Conservation (phyloP, 2,329 filamentous ascomycete genomes). For the Dothideomycetidae sp. region DNA sequence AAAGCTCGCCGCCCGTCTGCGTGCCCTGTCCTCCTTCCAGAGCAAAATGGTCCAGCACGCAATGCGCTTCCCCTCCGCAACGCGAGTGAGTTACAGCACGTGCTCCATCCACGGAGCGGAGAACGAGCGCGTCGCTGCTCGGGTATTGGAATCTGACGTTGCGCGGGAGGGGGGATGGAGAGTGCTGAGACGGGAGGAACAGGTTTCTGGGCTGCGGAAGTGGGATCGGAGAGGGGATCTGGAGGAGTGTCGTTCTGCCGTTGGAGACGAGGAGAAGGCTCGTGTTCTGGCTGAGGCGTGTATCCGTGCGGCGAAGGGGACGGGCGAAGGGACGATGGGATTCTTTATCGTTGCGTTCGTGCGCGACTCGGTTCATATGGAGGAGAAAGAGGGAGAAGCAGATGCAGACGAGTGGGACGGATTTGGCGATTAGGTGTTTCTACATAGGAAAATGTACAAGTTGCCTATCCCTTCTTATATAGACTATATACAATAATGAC, state of each 20-base stretch:
- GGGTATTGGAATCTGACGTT: conserved; percentile 52
- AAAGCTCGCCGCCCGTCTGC: conserved; percentile 50
- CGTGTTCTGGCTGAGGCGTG: conserved; percentile 14
- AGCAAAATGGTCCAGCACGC: conserved; percentile 70
- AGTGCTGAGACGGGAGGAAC: conserved; percentile 55
- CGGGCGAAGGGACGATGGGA: conserved; percentile 56
- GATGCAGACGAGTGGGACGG: conserved; percentile 30
- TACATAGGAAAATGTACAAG: background rate
- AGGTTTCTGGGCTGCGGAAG: conserved; percentile 58
- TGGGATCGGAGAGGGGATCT: conserved; percentile 50
- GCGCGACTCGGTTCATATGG: conserved; percentile 33
- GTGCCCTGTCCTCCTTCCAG: conserved; percentile 68
- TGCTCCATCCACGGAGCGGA: conserved; percentile 80
- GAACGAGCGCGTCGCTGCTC: conserved; percentile 72
- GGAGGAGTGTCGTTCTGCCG: conserved; percentile 23
- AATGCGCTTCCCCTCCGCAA: conserved; percentile 62
- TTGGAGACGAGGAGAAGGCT: conserved; percentile 19
- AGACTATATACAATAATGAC: too few species aligned
- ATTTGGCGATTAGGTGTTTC: conserved; percentile 23
- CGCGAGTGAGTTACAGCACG: conserved; percentile 77
- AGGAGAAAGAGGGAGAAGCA: conserved; percentile 2
- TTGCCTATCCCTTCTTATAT: too few species aligned
- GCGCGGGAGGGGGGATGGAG: conserved; percentile 60
- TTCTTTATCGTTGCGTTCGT: conserved; percentile 91
- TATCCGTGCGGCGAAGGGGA: conserved; percentile 19